Percentiles rank a stretch among this genome's conserved stretches.
Conservation (phyloP, 148 eudicot genomes). For the Suaeda aralocaspica region DNA sequence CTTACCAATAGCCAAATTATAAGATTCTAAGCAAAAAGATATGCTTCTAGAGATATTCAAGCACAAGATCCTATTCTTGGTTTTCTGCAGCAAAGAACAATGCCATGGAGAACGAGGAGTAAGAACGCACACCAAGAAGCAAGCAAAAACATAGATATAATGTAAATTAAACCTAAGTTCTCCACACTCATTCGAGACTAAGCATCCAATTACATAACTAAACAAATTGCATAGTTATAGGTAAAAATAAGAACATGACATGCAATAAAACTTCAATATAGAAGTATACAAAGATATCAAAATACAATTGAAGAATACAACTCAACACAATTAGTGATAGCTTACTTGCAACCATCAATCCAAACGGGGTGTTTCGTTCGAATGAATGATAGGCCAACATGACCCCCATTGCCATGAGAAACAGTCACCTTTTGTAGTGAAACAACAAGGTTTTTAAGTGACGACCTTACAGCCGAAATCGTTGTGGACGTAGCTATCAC, state of each 20-base stretch:
- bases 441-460: conserved; percentile 11
- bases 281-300: not conserved
- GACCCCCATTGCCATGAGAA: conserved; percentile 30
- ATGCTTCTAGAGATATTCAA: not conserved
- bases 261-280: not conserved
- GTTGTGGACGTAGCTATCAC: conserved; percentile 15
- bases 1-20: no score
- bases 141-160: not conserved
- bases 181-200: no score
- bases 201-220: no score
- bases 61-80: not conserved
- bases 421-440: conserved; percentile 25
- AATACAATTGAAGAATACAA: not conserved
- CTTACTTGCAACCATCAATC: conserved; percentile 42
- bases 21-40: no score
- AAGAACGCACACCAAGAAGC: not conserved
- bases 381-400: conserved; percentile 26
- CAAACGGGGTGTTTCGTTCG: conserved; percentile 25
- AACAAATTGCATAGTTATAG: no score
- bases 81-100: not conserved
- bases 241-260: not conserved
- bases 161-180: not conserved
- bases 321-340: not conserved
- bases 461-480: conserved; percentile 18
- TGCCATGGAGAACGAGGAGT: not conserved